phyloP scores from a whole-genome alignment of 768 basidiomycete species.

The Tremella yokohamensis region DNA sequence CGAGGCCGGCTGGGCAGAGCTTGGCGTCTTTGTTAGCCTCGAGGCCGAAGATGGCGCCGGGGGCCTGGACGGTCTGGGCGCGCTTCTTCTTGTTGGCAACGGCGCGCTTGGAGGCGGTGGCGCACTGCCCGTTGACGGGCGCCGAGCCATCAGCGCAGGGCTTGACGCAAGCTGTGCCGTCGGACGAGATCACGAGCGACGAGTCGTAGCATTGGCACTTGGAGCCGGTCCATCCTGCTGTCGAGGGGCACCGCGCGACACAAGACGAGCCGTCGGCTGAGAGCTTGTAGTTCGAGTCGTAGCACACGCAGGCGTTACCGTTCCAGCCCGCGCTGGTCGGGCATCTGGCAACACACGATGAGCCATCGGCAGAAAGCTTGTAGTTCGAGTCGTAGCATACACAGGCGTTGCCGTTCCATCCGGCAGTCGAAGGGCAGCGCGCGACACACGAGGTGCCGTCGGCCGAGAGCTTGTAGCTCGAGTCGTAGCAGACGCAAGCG shows the following conservation, averaged over 20 bases:
- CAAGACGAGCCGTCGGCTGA: constrained; percentile 5
- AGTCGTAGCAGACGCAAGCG: constrained; percentile 24
- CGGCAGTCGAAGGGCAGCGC: constrained; percentile 3
- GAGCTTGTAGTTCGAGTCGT: constrained; percentile 8
- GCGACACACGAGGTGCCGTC: constrained; percentile 11
- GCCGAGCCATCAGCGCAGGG: constrained; percentile 9
- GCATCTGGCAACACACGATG: constrained; percentile 16
- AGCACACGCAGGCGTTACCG: constrained; percentile 20
- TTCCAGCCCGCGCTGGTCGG: constrained; percentile 1
- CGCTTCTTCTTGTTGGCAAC: not conserved
- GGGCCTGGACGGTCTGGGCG: not conserved
- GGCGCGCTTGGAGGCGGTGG: constrained; percentile 9
- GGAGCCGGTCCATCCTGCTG: not conserved
- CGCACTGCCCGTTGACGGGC: constrained; percentile 23
- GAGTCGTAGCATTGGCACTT: constrained; percentile 3
- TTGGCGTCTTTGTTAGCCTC: constrained; percentile 29
- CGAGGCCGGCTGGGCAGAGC: constrained; percentile 40
- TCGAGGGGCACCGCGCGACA: not conserved
- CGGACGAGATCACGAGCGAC: constrained; percentile 1
- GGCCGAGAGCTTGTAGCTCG: not conserved
- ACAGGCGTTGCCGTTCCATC: constrained; percentile 11
- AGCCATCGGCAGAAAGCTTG: not conserved
- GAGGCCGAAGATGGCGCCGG: constrained; percentile 19
- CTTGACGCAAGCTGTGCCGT: constrained; percentile 10
- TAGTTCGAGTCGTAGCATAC: constrained; percentile 17